A percentile compares a stretch with the other conserved stretches of the same genome.
Conservation (phyloP, 2,329 filamentous ascomycete genomes). For the Pezicula carpinea region DNA sequence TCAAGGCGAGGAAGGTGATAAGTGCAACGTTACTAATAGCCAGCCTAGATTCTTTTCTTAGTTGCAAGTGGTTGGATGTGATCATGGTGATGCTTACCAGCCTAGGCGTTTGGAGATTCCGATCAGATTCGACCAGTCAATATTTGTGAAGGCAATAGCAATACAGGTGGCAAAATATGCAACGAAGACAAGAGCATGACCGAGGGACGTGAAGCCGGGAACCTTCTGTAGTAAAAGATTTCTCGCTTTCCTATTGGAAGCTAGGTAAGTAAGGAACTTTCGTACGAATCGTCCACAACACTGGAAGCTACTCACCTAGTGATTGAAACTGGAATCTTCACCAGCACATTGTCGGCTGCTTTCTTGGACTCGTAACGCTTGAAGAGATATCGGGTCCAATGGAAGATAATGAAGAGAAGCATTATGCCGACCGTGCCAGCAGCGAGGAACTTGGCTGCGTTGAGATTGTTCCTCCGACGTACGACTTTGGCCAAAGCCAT, state of each 20-base stretch:
- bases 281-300: neutral
- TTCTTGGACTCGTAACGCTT: conserved; percentile 1
- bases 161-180: conserved; percentile 32
- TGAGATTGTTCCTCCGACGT: conserved; percentile 9
- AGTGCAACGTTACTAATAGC: conserved; percentile 44
- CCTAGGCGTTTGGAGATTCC: conserved; percentile 18
- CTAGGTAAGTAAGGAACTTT: neutral
- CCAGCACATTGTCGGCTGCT: neutral
- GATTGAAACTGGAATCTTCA: neutral
- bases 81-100: conserved; percentile 19
- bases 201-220: conserved; percentile 30
- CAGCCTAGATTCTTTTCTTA: conserved; percentile 34
- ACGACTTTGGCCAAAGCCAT: conserved; percentile 2
- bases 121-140: conserved; percentile 15
- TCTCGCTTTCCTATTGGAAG: neutral
- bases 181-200: conserved; percentile 32
- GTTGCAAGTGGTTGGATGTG: conserved; percentile 16
- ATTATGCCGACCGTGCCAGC: conserved; percentile 9
- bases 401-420: conserved; percentile 9
- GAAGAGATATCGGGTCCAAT: conserved; percentile 5
- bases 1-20: conserved; percentile 49
- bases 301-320: neutral
- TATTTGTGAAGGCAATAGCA: conserved; percentile 30
- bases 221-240: neutral
- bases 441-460: conserved; percentile 10